Percentiles rank a stretch among this genome's conserved stretches.
These are phyloP conservation scores for Aspergillus bombycis DNA, from an alignment of 2,329 filamentous ascomycete genomes.

Conservation along the genomic window DNA sequence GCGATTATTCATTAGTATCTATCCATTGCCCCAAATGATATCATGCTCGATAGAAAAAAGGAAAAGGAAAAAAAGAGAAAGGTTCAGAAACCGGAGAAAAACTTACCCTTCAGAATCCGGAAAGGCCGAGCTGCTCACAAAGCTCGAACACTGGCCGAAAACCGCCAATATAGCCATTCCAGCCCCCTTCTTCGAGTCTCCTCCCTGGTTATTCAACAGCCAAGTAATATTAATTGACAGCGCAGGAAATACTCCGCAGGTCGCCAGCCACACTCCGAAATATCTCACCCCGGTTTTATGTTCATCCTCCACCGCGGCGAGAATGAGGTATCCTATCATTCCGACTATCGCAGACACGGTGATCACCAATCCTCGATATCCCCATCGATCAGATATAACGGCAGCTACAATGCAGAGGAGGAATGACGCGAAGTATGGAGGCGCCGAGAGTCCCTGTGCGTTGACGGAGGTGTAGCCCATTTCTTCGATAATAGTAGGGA, in stretches of 20 bases:
- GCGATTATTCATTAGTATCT: background rate
- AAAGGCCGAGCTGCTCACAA: conserved; percentile 29
- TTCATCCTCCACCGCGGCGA: conserved; percentile 30
- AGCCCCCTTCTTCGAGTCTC: conserved; percentile 28
- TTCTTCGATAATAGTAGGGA: conserved; percentile 46
- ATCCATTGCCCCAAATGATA: background rate
- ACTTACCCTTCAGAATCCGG: conserved; percentile 23
- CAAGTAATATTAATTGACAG: conserved; percentile 30
- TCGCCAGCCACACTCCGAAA: conserved; percentile 42
- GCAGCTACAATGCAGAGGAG: conserved; percentile 33
- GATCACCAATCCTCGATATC: conserved; percentile 40
- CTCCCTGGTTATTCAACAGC: conserved; percentile 31
- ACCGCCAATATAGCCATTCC: conserved; percentile 29
- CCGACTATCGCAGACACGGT: conserved; percentile 30
- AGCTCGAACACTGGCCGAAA: conserved; percentile 30
- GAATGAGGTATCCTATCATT: conserved; percentile 38
- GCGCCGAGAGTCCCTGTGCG: conserved; percentile 48
- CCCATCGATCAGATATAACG: conserved; percentile 40
- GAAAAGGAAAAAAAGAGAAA: background rate
- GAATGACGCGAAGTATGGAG: conserved; percentile 47
- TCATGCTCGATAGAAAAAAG: background rate
- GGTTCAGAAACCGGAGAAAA: background rate
- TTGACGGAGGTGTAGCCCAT: conserved; percentile 46
- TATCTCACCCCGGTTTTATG: conserved; percentile 37
- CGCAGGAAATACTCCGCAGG: conserved; percentile 28